Percentiles rank a stretch among this genome's conserved stretches.
These are phyloP conservation scores for Entomortierella chlamydospora DNA, from an alignment of 192 early-diverging fungal species.

Conservation along the genomic window DNA sequence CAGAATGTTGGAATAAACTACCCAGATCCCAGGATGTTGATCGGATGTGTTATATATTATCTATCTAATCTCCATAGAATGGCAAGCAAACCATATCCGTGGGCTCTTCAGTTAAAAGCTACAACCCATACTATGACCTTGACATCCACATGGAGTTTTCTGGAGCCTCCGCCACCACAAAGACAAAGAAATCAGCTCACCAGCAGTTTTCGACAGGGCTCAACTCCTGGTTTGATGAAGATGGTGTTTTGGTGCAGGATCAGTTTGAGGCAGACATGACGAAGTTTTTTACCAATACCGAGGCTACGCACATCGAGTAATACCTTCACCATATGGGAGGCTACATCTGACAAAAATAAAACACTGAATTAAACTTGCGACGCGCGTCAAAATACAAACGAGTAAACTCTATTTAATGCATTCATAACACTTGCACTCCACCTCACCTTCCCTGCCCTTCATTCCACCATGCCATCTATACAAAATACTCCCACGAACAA, in stretches of 20 bases:
- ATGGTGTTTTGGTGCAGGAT: conserved; percentile 68
- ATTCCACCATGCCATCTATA: conserved; percentile 10
- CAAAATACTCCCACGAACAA: neutral
- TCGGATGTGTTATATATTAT: too few relatives aligned
- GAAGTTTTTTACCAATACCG: conserved; percentile 59
- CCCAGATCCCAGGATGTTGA: too few relatives aligned
- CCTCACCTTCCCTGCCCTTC: too few relatives aligned
- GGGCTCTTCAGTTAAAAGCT: conserved; percentile 59
- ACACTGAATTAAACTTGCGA: too few relatives aligned
- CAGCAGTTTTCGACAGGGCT: conserved; percentile 67
- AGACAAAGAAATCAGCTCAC: conserved; percentile 60
- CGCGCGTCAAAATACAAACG: too few relatives aligned
- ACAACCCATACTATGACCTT: conserved; percentile 67
- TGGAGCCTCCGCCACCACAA: conserved; percentile 10
- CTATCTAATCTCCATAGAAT: conserved; percentile 35
- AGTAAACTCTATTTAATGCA: too few relatives aligned
- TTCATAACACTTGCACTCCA: too few relatives aligned
- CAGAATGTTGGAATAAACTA: too few relatives aligned
- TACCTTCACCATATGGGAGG: too few relatives aligned
- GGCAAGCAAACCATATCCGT: conserved; percentile 65
- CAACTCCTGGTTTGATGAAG: conserved; percentile 73
- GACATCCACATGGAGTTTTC: conserved; percentile 56
- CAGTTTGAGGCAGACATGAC: conserved; percentile 66
- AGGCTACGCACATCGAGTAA: conserved; percentile 62
- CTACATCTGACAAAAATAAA: neutral